These are phyloP conservation scores for Endocalyx cinctus DNA, from an alignment of 2,329 filamentous ascomycete genomes.

Conservation along the genomic window DNA sequence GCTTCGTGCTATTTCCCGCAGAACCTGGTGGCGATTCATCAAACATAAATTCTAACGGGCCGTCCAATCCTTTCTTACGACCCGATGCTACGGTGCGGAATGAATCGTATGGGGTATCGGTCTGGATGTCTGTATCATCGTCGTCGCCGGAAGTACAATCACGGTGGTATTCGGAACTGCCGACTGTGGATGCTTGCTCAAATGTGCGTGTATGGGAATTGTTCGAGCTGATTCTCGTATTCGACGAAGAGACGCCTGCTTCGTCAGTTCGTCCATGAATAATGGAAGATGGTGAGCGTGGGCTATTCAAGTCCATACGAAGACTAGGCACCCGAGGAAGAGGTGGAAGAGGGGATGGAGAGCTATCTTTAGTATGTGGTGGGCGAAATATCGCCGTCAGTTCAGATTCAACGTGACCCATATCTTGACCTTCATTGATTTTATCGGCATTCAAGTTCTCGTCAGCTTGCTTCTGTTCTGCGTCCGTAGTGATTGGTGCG, in stretches of 20 bases:
- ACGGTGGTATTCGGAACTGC: constrained; percentile 67
- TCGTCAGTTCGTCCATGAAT: constrained; percentile 26
- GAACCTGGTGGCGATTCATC: constrained; percentile 69
- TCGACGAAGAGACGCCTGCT: constrained; percentile 9
- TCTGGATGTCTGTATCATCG: constrained; percentile 73
- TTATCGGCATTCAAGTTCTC: constrained; percentile 23
- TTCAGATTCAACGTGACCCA: constrained; percentile 25
- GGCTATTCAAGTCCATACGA: constrained; percentile 46
- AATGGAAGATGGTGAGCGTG: constrained; percentile 40
- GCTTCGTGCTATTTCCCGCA: constrained; percentile 43
- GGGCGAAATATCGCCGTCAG: constrained; percentile 25
- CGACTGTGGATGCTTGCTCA: constrained; percentile 61
- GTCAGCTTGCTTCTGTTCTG: constrained; percentile 14
- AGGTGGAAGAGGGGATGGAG: constrained; percentile 53
- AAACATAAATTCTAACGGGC: constrained; percentile 74
- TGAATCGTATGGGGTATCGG: constrained; percentile 74
- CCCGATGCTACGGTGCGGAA: constrained; percentile 66
- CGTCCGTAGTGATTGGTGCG: constrained; percentile 37
- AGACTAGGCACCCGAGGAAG: constrained; percentile 51
- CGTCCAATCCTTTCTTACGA: constrained; percentile 62
- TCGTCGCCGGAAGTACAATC: constrained; percentile 66
- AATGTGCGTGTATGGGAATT: constrained; percentile 27
- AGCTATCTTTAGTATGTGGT: constrained; percentile 37
- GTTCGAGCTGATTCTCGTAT: constrained; percentile 22
- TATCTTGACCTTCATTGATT: constrained; percentile 18